Evolutionary conservation across 768 basidiomycete genomes (phyloP).

Genomic region (Peribolospora kevripleyi): DNA sequence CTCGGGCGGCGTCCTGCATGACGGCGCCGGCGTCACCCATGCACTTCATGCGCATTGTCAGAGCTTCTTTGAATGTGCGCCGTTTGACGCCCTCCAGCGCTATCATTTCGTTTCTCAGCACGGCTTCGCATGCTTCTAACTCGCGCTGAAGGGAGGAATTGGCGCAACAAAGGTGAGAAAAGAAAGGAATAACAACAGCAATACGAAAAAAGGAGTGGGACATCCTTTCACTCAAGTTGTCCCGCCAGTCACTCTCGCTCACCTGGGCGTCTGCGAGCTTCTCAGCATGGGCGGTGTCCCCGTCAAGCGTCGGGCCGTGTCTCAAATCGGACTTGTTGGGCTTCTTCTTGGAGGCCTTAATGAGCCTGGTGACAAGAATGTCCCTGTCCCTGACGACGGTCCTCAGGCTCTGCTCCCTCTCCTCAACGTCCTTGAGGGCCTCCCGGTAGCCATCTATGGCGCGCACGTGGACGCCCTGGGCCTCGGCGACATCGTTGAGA

Average conservation of each 20-base stretch:
- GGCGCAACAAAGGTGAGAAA: background rate
- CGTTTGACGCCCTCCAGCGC: constrained; percentile 11
- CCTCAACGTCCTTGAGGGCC: constrained; percentile 13
- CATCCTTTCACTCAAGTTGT: too few species aligned
- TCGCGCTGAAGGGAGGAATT: constrained; percentile 10
- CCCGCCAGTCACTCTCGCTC: background rate
- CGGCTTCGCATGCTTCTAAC: constrained; percentile 13
- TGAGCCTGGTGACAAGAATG: constrained; percentile 14
- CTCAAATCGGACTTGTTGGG: background rate
- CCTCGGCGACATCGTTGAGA: constrained; percentile 7
- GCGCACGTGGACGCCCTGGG: constrained; percentile 11
- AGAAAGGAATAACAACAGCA: too few species aligned
- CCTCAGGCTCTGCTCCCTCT: constrained; percentile 11
- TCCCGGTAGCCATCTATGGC: constrained; percentile 11
- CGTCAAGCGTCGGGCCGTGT: too few species aligned
- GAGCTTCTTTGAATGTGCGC: constrained; percentile 11
- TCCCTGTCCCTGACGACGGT: constrained; percentile 15
- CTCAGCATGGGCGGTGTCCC: background rate
- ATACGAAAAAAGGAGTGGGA: too few species aligned
- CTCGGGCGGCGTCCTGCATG: constrained; percentile 8
- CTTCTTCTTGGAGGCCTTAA: background rate
- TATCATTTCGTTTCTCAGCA: constrained; percentile 11
- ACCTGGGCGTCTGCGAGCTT: constrained; percentile 14
- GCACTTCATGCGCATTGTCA: constrained; percentile 11
- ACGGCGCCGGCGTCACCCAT: constrained; percentile 12